Evolutionary conservation across 2,329 filamentous ascomycete genomes (phyloP).

Genomic region (Apiospora malaysiana): DNA sequence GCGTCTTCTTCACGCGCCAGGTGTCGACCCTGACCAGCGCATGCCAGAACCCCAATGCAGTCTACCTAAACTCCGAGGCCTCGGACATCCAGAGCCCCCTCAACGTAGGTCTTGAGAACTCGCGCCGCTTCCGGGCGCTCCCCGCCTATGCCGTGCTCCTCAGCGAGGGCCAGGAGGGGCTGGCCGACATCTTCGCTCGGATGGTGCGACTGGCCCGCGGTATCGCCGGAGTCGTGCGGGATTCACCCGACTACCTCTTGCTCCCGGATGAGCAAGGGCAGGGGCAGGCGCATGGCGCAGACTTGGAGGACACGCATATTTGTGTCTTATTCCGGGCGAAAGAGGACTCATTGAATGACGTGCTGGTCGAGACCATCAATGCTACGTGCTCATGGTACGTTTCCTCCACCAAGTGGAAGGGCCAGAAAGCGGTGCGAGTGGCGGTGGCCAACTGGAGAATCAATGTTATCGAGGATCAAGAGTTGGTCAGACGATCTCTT

Average conservation of each 20-base stretch:
- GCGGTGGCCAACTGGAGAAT: constrained; percentile 88
- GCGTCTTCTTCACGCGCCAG: constrained; percentile 82
- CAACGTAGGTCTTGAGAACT: constrained; percentile 90
- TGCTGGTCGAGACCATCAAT: constrained; percentile 77
- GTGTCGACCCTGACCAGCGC: constrained; percentile 63
- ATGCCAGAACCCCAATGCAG: constrained; percentile 85
- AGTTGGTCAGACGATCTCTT: constrained; percentile 69
- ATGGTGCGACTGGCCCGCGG: constrained; percentile 75
- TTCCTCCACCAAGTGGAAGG: constrained; percentile 80
- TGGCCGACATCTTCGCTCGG: constrained; percentile 70
- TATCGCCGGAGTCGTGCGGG: constrained; percentile 68
- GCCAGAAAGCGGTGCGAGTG: constrained; percentile 76
- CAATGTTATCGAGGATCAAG: constrained; percentile 69
- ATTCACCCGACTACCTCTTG: constrained; percentile 68
- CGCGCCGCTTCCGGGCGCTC: constrained; percentile 86
- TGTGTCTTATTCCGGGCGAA: constrained; percentile 80
- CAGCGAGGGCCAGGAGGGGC: constrained; percentile 74
- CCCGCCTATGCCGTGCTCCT: constrained; percentile 83
- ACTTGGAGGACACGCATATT: constrained; percentile 64
- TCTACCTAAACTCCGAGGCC: constrained; percentile 66
- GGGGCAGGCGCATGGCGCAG: constrained; percentile 42
- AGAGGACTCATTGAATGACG: constrained; percentile 66
- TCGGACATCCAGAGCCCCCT: constrained; percentile 75
- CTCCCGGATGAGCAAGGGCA: constrained; percentile 57
- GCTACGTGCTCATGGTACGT: constrained; percentile 77